These are phyloP conservation scores for Cladobotryum protrusum DNA, from an alignment of 2,329 filamentous ascomycete species.

Conservation along the genomic window DNA sequence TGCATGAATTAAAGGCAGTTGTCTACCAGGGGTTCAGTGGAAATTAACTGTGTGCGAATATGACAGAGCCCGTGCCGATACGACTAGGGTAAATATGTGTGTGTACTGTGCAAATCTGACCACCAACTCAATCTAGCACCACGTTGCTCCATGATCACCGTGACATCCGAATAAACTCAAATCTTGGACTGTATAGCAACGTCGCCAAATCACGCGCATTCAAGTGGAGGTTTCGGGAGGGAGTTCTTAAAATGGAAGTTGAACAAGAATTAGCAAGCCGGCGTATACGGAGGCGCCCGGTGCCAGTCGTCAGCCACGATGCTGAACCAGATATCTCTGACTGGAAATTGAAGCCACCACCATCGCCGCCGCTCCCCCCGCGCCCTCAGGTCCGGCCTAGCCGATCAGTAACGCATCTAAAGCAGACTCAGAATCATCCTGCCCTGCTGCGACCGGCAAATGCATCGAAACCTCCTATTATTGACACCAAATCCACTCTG, in stretches of 20 bases:
- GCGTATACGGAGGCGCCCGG: slow-evolving; percentile 5
- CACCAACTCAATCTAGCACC: no score
- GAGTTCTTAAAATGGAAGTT: not conserved
- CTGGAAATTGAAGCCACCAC: not conserved
- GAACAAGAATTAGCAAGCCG: not conserved
- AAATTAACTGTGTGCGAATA: no score
- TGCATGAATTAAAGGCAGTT: no score
- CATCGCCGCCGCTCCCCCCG: not conserved
- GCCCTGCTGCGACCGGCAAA: not conserved
- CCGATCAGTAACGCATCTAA: slow-evolving; percentile 13
- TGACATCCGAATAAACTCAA: no score
- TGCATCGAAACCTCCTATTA: not conserved
- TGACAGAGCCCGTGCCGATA: not conserved
- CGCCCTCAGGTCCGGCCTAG: slow-evolving; percentile 12
- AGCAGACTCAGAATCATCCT: not conserved
- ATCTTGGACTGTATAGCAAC: no score
- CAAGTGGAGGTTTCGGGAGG: not conserved
- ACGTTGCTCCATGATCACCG: no score
- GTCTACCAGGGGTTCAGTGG: no score
- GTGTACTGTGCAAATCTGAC: no score
- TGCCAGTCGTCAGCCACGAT: slow-evolving; percentile 1
- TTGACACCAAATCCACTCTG: not conserved
- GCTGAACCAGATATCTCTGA: slow-evolving; percentile 1
- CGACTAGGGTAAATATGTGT: no score
- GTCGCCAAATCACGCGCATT: no score